These are phyloP conservation scores for Parachaetomium inaequale DNA, from an alignment of 495 filamentous ascomycete genomes.

Conservation along the genomic window DNA sequence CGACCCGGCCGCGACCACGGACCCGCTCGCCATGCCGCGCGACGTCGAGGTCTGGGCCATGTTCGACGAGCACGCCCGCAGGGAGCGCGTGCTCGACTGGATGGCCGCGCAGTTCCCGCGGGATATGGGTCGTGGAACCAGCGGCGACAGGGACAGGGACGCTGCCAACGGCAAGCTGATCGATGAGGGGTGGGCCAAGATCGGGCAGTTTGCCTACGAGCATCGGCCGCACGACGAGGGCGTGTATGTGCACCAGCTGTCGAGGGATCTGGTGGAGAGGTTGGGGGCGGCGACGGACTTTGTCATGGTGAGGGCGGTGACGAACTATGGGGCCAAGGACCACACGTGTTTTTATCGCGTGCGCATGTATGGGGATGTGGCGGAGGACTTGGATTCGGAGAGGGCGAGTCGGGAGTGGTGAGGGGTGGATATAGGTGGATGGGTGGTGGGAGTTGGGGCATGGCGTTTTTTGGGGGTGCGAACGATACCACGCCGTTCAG, in stretches of 20 bases:
- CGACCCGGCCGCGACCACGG: constrained; percentile 46
- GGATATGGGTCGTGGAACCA: not conserved
- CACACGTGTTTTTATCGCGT: constrained; percentile 63
- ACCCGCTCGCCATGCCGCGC: constrained; percentile 54
- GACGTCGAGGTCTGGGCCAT: constrained; percentile 59
- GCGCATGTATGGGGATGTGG: constrained; percentile 49
- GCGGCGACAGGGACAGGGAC: not conserved
- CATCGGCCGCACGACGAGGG: constrained; percentile 39
- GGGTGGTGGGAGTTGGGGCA: not conserved
- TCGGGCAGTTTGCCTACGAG: constrained; percentile 53
- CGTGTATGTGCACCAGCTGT: constrained; percentile 50
- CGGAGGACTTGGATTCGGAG: constrained; percentile 10
- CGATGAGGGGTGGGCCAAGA: constrained; percentile 43
- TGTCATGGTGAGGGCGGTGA: constrained; percentile 49
- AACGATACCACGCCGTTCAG: constrained; percentile 14
- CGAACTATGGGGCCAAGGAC: constrained; percentile 51
- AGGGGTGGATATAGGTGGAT: not conserved
- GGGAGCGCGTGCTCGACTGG: constrained; percentile 32
- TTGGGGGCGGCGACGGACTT: constrained; percentile 37
- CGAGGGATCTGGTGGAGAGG: constrained; percentile 33
- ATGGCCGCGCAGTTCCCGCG: constrained; percentile 27
- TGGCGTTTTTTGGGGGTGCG: not conserved
- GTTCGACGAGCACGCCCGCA: constrained; percentile 35
- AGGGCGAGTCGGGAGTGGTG: not conserved
- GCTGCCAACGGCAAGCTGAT: constrained; percentile 13